phyloP scores from a whole-genome alignment of 2,329 filamentous ascomycete species.

The Chaetomium sp. region DNA sequence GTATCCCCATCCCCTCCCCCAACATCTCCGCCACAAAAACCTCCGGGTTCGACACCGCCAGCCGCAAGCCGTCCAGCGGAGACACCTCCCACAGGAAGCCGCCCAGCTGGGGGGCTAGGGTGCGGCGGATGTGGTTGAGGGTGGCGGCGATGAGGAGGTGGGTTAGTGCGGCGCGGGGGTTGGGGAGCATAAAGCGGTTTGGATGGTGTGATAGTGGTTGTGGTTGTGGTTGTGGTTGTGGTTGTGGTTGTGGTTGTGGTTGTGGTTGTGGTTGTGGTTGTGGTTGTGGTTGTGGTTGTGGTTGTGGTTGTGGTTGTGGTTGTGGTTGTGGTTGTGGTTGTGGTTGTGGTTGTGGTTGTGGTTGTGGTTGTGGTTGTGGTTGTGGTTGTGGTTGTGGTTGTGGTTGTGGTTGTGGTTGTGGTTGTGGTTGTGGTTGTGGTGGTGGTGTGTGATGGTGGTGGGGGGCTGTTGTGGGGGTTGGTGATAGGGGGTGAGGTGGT shows the following conservation, averaged over 20 bases:
- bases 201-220: too few relatives aligned
- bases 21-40: constrained; percentile 40
- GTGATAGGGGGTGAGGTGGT: not conserved
- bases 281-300: too few relatives aligned
- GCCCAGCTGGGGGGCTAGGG: constrained; percentile 39
- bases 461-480: not conserved
- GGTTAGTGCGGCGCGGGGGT: constrained; percentile 34
- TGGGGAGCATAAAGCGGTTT: constrained; percentile 21
- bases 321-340: too few relatives aligned
- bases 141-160: constrained; percentile 43
- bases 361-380: too few relatives aligned
- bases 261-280: too few relatives aligned
- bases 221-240: too few relatives aligned
- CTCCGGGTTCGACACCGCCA: constrained; percentile 43
- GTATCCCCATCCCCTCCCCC: constrained; percentile 32
- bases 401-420: too few relatives aligned
- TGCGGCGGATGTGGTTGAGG: constrained; percentile 44
- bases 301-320: too few relatives aligned
- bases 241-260: too few relatives aligned
- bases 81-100: constrained; percentile 37
- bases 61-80: constrained; percentile 43
- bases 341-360: too few relatives aligned
- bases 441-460: not conserved
- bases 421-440: not conserved
- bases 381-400: too few relatives aligned